Percentiles rank a stretch among this genome's conserved stretches.
phyloP scores from a whole-genome alignment of 768 basidiomycete genomes.

The Lyophyllum decastes region DNA sequence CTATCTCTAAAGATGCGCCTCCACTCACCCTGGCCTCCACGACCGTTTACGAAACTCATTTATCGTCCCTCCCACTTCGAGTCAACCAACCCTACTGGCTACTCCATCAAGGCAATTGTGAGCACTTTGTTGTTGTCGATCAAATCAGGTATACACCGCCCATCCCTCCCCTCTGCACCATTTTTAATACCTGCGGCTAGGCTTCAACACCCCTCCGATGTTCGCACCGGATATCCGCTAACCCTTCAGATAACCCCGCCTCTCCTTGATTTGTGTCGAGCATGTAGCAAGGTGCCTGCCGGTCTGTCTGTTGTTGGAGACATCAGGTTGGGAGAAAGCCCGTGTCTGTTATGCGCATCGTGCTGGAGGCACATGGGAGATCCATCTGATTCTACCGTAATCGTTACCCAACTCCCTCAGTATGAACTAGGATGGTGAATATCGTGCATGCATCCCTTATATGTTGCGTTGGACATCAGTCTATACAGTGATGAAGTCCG shows the following conservation, averaged over 20 bases:
- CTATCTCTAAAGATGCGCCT: slow-evolving; percentile 29
- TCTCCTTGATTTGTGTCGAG: slow-evolving; percentile 63
- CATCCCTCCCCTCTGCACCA: neutral
- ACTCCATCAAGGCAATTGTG: slow-evolving; percentile 79
- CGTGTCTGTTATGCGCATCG: slow-evolving; percentile 68
- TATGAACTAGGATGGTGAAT: slow-evolving; percentile 24
- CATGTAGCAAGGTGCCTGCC: slow-evolving; percentile 72
- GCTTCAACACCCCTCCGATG: slow-evolving; percentile 59
- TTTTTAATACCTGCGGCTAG: slow-evolving; percentile 34
- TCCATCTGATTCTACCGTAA: slow-evolving; percentile 44
- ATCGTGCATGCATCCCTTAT: neutral
- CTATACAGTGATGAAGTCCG: neutral
- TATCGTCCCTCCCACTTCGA: slow-evolving; percentile 59
- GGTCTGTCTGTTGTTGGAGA: slow-evolving; percentile 69
- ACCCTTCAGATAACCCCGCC: slow-evolving; percentile 66
- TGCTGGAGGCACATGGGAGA: slow-evolving; percentile 77
- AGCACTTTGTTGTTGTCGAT: slow-evolving; percentile 75
- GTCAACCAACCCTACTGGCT: slow-evolving; percentile 82
- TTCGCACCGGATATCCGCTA: slow-evolving; percentile 61
- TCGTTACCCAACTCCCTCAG: slow-evolving; percentile 54
- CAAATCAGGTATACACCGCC: slow-evolving; percentile 58
- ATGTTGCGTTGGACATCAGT: neutral
- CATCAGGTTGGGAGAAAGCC: slow-evolving; percentile 74
- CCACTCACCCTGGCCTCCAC: slow-evolving; percentile 38
- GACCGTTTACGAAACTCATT: slow-evolving; percentile 46